Evolutionary conservation across 1,284 basidiomycete genomes (phyloP).

Genomic region (Flammula alnicola): DNA sequence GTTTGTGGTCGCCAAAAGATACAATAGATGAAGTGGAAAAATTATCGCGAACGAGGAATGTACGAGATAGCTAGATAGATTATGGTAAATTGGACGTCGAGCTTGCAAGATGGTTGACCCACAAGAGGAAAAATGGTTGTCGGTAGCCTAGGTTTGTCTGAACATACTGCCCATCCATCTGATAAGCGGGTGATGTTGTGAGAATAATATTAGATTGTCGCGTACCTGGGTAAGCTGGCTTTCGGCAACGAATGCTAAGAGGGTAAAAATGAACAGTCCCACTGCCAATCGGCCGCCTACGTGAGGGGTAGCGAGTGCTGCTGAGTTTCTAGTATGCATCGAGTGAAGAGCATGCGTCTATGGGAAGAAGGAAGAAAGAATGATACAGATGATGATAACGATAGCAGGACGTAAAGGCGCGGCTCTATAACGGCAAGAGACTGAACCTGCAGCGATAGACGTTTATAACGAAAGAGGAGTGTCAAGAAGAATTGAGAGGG

Average conservation of each 20-base stretch:
- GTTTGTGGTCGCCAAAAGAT: conserved; percentile 53
- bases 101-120: conserved; percentile 11
- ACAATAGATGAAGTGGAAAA: conserved; percentile 75
- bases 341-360: conserved; percentile 18
- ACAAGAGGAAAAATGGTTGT: conserved; percentile 84
- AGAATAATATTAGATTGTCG: conserved; percentile 18
- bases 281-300: conserved; percentile 47
- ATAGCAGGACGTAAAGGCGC: not conserved
- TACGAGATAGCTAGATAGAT: conserved; percentile 65
- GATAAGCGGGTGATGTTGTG: conserved; percentile 1
- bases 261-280: conserved; percentile 54
- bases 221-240: conserved; percentile 76
- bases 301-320: conserved; percentile 28
- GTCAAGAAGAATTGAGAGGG: too few species aligned
- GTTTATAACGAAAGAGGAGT: too few species aligned
- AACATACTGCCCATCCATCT: conserved; percentile 57
- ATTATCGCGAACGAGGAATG: conserved; percentile 73
- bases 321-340: conserved; percentile 31
- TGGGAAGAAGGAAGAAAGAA: not conserved
- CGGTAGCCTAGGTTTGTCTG: conserved; percentile 72
- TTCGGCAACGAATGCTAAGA: conserved; percentile 70
- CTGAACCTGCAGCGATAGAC: conserved; percentile 18
- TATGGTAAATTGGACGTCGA: conserved; percentile 1
- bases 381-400: not conserved
- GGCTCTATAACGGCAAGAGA: too few species aligned